phyloP scores from a whole-genome alignment of 1,284 basidiomycete species.

The Butyriboletus appendiculatus region DNA sequence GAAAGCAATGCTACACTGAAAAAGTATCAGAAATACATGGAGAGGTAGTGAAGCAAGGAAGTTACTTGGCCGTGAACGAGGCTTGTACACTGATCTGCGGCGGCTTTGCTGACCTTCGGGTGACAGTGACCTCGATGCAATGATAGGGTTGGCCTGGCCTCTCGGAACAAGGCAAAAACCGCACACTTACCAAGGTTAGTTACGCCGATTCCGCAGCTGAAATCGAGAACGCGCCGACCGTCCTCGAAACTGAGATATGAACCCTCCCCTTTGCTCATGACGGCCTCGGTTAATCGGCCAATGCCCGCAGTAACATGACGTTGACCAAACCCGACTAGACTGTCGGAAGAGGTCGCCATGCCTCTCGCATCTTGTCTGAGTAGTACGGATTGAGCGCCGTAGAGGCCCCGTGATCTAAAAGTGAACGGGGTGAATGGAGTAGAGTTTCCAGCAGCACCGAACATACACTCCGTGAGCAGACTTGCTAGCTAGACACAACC shows the following conservation, averaged over 20 bases:
- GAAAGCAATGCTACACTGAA: slow-evolving; percentile 77
- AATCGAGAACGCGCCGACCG: slow-evolving; percentile 76
- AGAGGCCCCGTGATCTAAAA: slow-evolving; percentile 6
- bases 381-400: not conserved
- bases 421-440: not conserved
- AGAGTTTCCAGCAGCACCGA: not conserved
- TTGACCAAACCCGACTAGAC: slow-evolving; percentile 49
- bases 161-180: not conserved
- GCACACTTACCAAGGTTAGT: slow-evolving; percentile 65
- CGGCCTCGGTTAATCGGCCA: slow-evolving; percentile 64
- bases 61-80: slow-evolving; percentile 78
- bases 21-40: not conserved
- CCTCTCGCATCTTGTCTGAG: slow-evolving; percentile 9
- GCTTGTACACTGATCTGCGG: slow-evolving; percentile 81
- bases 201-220: slow-evolving; percentile 86
- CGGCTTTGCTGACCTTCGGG: slow-evolving; percentile 83
- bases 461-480: slow-evolving; percentile 16
- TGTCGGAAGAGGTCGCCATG: slow-evolving; percentile 28
- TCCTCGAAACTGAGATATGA: slow-evolving; percentile 74
- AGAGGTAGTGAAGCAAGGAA: not conserved
- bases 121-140: slow-evolving; percentile 75
- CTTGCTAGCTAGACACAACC: not conserved
- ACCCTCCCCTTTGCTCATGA: slow-evolving; percentile 79
- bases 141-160: slow-evolving; percentile 1
- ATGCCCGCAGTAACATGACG: slow-evolving; percentile 74